Conservation (phyloP, 2,329 filamentous ascomycete genomes). For the Colletotrichum australisinense region DNA sequence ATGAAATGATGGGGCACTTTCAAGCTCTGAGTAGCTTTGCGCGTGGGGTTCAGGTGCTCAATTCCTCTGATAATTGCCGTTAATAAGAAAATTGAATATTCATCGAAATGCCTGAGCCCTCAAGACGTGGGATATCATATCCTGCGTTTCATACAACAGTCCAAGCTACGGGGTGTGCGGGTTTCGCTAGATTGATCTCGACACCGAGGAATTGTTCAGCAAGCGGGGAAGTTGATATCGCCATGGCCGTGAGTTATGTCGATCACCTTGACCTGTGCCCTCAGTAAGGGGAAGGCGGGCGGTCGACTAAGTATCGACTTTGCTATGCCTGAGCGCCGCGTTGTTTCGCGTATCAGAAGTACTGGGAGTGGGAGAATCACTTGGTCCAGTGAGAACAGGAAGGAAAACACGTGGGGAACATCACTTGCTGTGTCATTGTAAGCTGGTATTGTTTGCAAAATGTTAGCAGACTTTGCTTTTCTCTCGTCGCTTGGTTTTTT, state of each 20-base stretch:
- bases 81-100: too few species aligned
- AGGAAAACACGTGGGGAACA: not conserved
- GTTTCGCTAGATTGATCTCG: not conserved
- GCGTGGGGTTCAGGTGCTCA: not conserved
- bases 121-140: not conserved
- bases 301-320: too few species aligned
- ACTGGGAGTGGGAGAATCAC: not conserved
- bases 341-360: not conserved
- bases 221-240: not conserved
- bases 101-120: not conserved
- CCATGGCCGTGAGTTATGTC: not conserved
- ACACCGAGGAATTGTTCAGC: not conserved
- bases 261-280: not conserved
- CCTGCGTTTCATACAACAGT: not conserved
- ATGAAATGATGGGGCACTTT: not conserved
- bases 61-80: not conserved
- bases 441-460: not conserved
- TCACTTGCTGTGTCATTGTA: not conserved
- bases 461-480: not conserved
- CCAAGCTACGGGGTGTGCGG: not conserved
- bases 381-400: not conserved
- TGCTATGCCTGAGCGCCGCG: not conserved
- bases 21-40: not conserved
- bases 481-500: too few species aligned
- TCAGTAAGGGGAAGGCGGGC: too few species aligned